phyloP scores from a whole-genome alignment of 1,284 basidiomycete species.

The Microbotryum silenes-acaulis region DNA sequence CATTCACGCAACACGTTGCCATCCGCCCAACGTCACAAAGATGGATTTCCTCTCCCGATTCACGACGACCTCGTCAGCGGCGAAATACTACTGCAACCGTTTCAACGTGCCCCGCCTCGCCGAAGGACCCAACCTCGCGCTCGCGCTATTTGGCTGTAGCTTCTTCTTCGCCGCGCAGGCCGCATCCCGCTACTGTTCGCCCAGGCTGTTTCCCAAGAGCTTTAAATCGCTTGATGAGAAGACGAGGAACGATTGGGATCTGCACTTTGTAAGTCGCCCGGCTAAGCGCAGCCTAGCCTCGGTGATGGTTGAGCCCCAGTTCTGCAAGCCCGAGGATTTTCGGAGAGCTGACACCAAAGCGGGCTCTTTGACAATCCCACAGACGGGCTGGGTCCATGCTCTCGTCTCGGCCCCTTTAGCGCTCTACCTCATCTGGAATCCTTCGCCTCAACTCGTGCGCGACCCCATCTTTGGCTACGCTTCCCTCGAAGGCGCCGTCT shows the following conservation, averaged over 20 bases:
- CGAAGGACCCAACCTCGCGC: conserved; percentile 2
- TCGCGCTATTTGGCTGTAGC: background rate
- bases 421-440: conserved; percentile 8
- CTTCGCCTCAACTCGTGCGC: conserved; percentile 3
- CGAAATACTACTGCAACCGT: background rate
- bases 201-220: conserved; percentile 2
- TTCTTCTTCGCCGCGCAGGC: conserved; percentile 2
- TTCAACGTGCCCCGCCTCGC: background rate
- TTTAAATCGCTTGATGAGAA: background rate
- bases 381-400: conserved; percentile 33
- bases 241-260: conserved; percentile 4
- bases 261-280: conserved; percentile 2
- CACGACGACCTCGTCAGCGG: background rate
- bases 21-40: too few species aligned
- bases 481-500: conserved; percentile 3
- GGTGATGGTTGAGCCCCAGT: background rate
- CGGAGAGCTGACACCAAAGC: background rate
- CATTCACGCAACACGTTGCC: too few species aligned
- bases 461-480: conserved; percentile 10
- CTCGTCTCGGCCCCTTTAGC: conserved; percentile 10
- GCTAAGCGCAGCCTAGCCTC: too few species aligned
- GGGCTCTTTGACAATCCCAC: background rate
- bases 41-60: background rate
- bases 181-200: background rate
- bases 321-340: background rate